A percentile compares a stretch with the other conserved stretches of the same genome.
These are phyloP conservation scores for Eucalyptus decipiens DNA, from an alignment of 345 rosid genomes.

Conservation along the genomic window DNA sequence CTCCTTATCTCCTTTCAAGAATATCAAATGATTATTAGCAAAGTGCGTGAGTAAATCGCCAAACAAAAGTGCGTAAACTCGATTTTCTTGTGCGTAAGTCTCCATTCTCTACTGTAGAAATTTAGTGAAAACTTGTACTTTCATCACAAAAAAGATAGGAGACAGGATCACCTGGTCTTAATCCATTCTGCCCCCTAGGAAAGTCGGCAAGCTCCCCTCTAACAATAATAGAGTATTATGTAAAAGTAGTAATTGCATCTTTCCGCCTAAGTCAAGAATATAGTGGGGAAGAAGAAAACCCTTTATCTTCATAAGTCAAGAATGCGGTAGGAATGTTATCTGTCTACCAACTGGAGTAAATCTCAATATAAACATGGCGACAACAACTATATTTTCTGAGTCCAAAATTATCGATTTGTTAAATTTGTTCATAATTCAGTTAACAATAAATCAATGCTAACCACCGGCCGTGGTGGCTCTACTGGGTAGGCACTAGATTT, in stretches of 20 bases:
- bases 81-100: neutral
- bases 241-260: neutral
- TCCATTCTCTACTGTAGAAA: neutral
- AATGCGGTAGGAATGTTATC: too few species aligned
- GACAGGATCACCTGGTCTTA: neutral
- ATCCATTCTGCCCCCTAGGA: neutral
- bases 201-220: accelerated
- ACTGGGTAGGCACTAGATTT: too few species aligned
- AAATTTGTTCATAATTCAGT: neutral
- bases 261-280: neutral
- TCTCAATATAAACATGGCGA: neutral
- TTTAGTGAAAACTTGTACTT: neutral
- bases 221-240: neutral
- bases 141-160: neutral
- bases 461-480: too few species aligned
- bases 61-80: neutral
- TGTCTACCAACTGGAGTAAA: neutral
- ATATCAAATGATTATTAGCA: accelerated
- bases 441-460: neutral
- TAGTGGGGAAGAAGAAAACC: neutral
- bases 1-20: neutral
- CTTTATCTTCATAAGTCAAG: too few species aligned
- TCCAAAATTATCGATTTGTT: neutral
- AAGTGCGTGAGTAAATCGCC: neutral
- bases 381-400: neutral